Conservation (phyloP, 768 basidiomycete species). For the Xerocomus spinulosus region DNA sequence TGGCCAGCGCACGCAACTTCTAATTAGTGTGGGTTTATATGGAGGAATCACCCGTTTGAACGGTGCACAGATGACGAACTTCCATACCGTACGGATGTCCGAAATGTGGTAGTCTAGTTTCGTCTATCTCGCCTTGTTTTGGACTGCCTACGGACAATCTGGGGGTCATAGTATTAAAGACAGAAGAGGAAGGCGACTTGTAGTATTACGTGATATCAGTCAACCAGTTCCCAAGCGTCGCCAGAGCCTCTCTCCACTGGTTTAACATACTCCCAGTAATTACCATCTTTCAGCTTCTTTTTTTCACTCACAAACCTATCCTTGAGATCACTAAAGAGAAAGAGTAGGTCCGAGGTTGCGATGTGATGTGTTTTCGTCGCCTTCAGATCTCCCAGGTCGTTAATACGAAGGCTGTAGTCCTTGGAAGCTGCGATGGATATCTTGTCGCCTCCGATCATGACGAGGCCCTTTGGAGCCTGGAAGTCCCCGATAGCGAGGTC, state of each 20-base stretch:
- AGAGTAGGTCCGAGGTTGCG: not conserved
- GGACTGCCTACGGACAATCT: too few species aligned
- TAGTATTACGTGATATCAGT: not conserved
- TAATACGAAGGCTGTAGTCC: not conserved
- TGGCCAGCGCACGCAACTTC: too few species aligned
- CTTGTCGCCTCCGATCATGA: conserved; percentile 2
- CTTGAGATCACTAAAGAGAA: not conserved
- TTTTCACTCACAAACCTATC: not conserved
- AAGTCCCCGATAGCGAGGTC: not conserved
- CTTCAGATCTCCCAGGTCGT: not conserved
- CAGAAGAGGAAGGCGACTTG: too few species aligned
- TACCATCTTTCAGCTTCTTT: not conserved
- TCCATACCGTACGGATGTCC: not conserved
- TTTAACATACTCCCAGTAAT: not conserved
- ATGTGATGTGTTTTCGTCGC: not conserved
- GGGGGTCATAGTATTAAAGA: too few species aligned
- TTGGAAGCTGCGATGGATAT: not conserved
- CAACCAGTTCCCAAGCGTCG: not conserved
- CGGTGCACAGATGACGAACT: not conserved
- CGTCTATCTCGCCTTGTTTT: too few species aligned
- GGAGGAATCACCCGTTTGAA: too few species aligned
- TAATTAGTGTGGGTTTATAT: too few species aligned
- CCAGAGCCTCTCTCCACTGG: not conserved
- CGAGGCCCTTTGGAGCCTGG: not conserved
- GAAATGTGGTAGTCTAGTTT: too few species aligned